These are phyloP conservation scores for Thalassiosira profunda DNA, from an alignment of 108 stramenopile species.

Conservation along the genomic window DNA sequence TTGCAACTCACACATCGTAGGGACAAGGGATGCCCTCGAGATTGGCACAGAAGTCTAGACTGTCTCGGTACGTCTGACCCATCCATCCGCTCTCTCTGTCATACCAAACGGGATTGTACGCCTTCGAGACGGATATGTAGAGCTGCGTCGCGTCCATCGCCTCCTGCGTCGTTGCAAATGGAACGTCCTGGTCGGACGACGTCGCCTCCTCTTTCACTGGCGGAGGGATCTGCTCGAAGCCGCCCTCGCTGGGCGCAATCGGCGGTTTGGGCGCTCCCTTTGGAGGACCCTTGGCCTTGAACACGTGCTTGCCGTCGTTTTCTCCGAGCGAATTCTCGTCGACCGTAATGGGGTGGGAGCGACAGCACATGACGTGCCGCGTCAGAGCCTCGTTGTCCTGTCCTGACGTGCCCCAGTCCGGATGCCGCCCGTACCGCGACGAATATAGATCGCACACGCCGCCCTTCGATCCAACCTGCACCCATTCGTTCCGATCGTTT, in stretches of 20 bases:
- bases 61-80: conserved; percentile 19
- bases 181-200: too few relatives aligned
- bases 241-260: not conserved
- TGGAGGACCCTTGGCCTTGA: too few relatives aligned
- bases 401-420: conserved; percentile 5
- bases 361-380: conserved; percentile 39
- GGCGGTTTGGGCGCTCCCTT: not conserved
- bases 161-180: not conserved
- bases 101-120: conserved; percentile 24
- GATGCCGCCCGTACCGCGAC: not conserved
- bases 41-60: conserved; percentile 11
- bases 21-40: conserved; percentile 22
- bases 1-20: conserved; percentile 4
- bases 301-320: too few relatives aligned
- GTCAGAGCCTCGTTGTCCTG: conserved; percentile 19
- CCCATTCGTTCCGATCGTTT: conserved; percentile 32
- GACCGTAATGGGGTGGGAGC: too few relatives aligned
- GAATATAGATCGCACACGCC: conserved; percentile 13
- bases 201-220: not conserved
- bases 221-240: not conserved
- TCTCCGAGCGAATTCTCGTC: too few relatives aligned
- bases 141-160: not conserved
- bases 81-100: conserved; percentile 25
- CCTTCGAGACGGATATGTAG: conserved; percentile 4
- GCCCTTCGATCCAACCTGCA: conserved; percentile 31